Evolutionary conservation across 2,329 filamentous ascomycete species (phyloP).

Genomic region (Neoascochyta sp.): DNA sequence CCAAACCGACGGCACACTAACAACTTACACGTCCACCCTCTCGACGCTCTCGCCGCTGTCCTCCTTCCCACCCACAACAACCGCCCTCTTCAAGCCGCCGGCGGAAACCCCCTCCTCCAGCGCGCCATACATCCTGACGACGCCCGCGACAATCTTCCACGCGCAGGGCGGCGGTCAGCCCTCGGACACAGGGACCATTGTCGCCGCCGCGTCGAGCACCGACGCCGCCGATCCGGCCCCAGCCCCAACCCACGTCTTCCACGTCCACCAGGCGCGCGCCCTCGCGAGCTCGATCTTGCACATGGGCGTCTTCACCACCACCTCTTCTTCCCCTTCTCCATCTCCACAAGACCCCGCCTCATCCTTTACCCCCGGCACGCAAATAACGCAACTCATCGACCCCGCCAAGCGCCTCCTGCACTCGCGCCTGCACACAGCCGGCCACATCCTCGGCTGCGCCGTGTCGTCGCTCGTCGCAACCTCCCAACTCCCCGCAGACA

Average conservation of each 20-base stretch:
- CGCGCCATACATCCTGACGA: slow-evolving; percentile 55
- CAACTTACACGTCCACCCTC: slow-evolving; percentile 45
- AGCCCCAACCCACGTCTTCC: slow-evolving; percentile 40
- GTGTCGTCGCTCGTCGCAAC: slow-evolving; percentile 56
- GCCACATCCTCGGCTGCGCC: slow-evolving; percentile 67
- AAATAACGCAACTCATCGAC: slow-evolving; percentile 58
- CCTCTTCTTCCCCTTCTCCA: no score
- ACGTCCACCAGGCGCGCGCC: slow-evolving; percentile 58
- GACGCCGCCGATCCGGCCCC: slow-evolving; percentile 23
- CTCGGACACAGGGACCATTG: slow-evolving; percentile 61
- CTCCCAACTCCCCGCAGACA: slow-evolving; percentile 40
- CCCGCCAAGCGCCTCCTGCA: slow-evolving; percentile 57
- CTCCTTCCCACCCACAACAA: slow-evolving; percentile 51
- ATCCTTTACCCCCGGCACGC: slow-evolving; percentile 17
- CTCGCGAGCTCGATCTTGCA: slow-evolving; percentile 53
- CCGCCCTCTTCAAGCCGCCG: slow-evolving; percentile 57
- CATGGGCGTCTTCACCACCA: slow-evolving; percentile 60
- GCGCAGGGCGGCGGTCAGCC: slow-evolving; percentile 73
- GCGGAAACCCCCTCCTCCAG: slow-evolving; percentile 30
- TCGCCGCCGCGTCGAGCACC: slow-evolving; percentile 1
- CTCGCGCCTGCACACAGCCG: slow-evolving; percentile 69
- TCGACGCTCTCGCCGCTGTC: slow-evolving; percentile 50
- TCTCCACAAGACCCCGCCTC: slow-evolving; percentile 1
- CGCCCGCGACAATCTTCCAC: slow-evolving; percentile 68
- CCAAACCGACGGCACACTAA: slow-evolving; percentile 42